Conservation (phyloP, 2,329 filamentous ascomycete species). For the Diaporthe humulicola region DNA sequence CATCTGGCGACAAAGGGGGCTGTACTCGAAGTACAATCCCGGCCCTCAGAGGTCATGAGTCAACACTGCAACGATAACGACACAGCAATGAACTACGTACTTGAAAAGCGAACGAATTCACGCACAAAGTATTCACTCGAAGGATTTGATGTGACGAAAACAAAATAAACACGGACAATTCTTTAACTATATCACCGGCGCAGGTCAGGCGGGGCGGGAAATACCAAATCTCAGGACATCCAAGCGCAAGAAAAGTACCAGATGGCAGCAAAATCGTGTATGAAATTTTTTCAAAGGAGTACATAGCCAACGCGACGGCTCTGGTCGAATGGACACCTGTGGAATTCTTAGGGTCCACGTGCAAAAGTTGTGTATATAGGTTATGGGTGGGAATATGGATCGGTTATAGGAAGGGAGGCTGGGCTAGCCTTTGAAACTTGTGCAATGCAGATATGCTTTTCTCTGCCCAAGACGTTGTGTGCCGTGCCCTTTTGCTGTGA, state of each 20-base stretch:
- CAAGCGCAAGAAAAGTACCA: constrained; percentile 5
- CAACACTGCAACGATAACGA: constrained; percentile 27
- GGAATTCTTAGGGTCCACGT: background rate
- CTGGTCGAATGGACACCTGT: background rate
- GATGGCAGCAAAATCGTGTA: background rate
- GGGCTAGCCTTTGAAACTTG: constrained; percentile 8
- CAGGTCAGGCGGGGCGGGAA: constrained; percentile 2
- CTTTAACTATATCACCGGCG: background rate
- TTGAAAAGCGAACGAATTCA: constrained; percentile 22
- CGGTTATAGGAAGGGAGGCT: constrained; percentile 7
- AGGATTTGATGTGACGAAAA: background rate
- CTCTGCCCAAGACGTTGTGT: background rate
- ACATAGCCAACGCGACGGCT: background rate
- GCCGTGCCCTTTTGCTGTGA: background rate
- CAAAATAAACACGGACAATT: background rate
- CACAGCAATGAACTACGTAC: constrained; percentile 1
- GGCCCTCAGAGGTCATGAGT: background rate
- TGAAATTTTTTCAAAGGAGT: constrained; percentile 5
- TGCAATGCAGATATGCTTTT: background rate
- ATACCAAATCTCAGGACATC: background rate
- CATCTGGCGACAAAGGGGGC: background rate
- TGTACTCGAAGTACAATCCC: background rate
- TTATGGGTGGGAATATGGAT: background rate
- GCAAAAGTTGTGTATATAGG: constrained; percentile 7
- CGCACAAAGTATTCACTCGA: background rate